Evolutionary conservation across 1,284 basidiomycete species (phyloP), one percentile per base, ranked within the genome.

Genomic region (Melanopsichium pennsylvanicum): DNA sequence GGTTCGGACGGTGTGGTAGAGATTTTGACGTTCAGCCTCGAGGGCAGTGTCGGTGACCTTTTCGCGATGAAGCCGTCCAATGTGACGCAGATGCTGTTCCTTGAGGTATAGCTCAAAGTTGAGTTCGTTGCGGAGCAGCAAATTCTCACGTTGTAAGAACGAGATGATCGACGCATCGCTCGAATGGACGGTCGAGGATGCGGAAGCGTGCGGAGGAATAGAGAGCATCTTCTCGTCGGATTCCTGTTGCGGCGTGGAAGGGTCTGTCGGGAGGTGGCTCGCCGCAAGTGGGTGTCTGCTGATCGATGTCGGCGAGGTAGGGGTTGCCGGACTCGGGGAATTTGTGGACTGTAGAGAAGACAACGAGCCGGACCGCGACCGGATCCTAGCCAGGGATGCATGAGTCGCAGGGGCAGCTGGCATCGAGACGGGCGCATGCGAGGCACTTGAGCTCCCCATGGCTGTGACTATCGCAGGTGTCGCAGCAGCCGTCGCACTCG

Each of bases 71-170:
- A 81, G 55, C 6, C 69, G 64, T n/a, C 80, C 80, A 41, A 81
- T 80, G 45, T 81, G 79, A 4, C 71, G 58, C 3, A 81, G 52
- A 43, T 79, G 76, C 64, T 81, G 80, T 37, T 78, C 78, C 46
- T 80, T 79, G 60, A 81, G 74, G 38, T 79, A 80, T 8, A 80
- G 68, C 54, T 81, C 80, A 44, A 79, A 75, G 32, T 77, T 76
- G 47, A 80, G 71, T 48, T 81, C 75, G 42, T 71, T 75, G 5
- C 74, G 68, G 15, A 81, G 46, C 27, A 80, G 47, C 27, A 75
- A 47, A 22, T 77, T 80, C 47, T 80, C 73, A 0, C 61, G 63
- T 26, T 74, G 57, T 15, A 78, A 41, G n/a, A 69, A 56, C 26
- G 60, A 52, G 7, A 62, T 45, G 36, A 44, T 2, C 18, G 35